These are phyloP conservation scores for Stylosanthes scabra DNA, from an alignment of 331 rosid genomes.

Conservation along the genomic window DNA sequence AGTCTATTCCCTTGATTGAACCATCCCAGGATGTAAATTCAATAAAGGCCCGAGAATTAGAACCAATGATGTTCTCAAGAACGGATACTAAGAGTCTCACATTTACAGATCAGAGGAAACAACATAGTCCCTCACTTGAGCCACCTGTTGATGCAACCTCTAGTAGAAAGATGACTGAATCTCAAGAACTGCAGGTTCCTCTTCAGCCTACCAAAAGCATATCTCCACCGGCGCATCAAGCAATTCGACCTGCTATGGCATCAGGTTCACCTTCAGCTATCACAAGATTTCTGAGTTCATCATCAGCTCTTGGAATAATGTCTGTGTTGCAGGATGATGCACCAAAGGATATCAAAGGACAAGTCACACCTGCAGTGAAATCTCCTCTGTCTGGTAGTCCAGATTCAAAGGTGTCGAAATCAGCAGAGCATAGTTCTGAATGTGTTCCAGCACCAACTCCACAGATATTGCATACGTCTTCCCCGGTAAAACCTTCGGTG, in stretches of 20 bases:
- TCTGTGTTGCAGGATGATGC: slow-evolving; percentile 83
- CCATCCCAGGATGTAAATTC: slow-evolving; percentile 27
- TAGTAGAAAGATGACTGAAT: slow-evolving; percentile 50
- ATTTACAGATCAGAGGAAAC: slow-evolving; percentile 34
- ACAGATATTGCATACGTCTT: slow-evolving; percentile 37
- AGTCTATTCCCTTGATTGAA: slow-evolving; percentile 5
- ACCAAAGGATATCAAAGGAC: slow-evolving; percentile 48
- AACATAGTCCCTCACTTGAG: slow-evolving; percentile 37
- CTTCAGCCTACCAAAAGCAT: slow-evolving; percentile 75
- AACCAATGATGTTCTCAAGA: slow-evolving; percentile 37
- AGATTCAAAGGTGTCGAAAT: slow-evolving; percentile 43
- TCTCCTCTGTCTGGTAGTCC: slow-evolving; percentile 43
- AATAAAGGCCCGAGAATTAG: slow-evolving; percentile 16
- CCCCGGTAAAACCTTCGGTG: slow-evolving; percentile 38
- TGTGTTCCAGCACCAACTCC: slow-evolving; percentile 41
- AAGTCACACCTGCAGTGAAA: slow-evolving; percentile 50
- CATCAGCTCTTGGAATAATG: slow-evolving; percentile 88
- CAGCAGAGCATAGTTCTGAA: slow-evolving; percentile 42
- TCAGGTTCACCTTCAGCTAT: slow-evolving; percentile 67
- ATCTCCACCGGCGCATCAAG: slow-evolving; percentile 64
- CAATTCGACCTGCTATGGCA: slow-evolving; percentile 57
- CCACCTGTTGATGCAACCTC: slow-evolving; percentile 16
- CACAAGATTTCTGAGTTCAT: slow-evolving; percentile 70
- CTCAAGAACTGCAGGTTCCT: slow-evolving; percentile 62
- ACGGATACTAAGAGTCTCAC: slow-evolving; percentile 34